Evolutionary conservation across 1,284 basidiomycete species (phyloP).

Genomic region (Pseudozyma tsukubaensis): DNA sequence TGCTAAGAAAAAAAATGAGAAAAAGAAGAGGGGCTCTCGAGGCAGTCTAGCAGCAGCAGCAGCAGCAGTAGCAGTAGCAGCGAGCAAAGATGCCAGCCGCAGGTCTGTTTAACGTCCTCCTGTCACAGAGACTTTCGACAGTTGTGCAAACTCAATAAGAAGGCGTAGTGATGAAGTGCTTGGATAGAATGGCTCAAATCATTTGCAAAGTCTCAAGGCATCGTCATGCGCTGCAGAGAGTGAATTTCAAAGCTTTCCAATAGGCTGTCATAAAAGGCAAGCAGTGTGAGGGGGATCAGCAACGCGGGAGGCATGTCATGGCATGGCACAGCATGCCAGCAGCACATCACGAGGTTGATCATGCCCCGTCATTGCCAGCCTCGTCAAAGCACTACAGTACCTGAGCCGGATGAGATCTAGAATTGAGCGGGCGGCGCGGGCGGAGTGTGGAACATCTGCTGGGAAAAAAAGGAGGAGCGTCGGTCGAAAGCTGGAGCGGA

Average conservation of each 20-base stretch:
- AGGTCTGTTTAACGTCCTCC: no score
- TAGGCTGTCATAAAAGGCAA: no score
- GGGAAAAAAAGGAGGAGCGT: slow-evolving; percentile 8
- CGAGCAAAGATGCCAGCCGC: no score
- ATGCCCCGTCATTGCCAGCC: neutral
- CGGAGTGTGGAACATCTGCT: neutral
- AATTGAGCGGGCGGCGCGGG: neutral
- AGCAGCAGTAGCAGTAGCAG: neutral
- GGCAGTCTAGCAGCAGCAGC: neutral
- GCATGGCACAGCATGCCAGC: neutral
- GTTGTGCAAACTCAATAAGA: no score
- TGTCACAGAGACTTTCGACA: no score
- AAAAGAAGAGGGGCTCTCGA: neutral
- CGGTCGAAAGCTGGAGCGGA: slow-evolving; percentile 6
- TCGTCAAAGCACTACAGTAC: neutral
- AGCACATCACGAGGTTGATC: slow-evolving; percentile 1
- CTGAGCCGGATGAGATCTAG: neutral
- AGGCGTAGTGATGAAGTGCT: no score
- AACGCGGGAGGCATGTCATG: neutral
- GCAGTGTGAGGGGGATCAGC: no score
- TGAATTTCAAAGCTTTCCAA: neutral
- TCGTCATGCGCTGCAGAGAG: slow-evolving; percentile 1
- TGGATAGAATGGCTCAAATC: neutral
- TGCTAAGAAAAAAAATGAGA: neutral
- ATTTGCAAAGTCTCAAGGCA: neutral